phyloP scores from a whole-genome alignment of 805 yeast species.

The Metschnikowia arizonensis region DNA sequence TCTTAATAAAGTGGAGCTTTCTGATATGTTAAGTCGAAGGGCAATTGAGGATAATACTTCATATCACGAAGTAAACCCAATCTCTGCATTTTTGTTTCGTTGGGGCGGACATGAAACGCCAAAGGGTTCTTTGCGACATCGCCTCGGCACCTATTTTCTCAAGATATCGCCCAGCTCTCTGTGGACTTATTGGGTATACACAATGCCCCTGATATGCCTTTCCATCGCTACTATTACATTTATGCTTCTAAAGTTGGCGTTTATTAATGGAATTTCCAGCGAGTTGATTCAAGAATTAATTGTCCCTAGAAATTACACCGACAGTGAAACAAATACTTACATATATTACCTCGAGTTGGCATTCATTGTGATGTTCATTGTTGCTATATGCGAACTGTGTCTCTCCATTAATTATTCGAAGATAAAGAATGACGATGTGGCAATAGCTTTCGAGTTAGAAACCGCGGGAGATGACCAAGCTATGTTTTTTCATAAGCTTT shows the following conservation, averaged over 20 bases:
- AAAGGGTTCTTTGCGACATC: conserved; percentile 22
- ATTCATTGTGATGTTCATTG: conserved; percentile 31
- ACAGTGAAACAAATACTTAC: conserved; percentile 26
- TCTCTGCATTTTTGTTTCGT: conserved; percentile 24
- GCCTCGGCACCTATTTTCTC: conserved; percentile 23
- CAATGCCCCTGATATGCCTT: conserved; percentile 19
- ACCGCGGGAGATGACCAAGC: conserved; percentile 2
- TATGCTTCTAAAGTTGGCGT: not conserved
- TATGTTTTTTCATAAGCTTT: conserved; percentile 6
- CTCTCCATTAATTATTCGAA: not conserved
- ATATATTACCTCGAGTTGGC: conserved; percentile 55
- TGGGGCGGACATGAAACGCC: conserved; percentile 15
- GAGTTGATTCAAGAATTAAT: not conserved
- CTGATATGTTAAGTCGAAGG: conserved; percentile 37
- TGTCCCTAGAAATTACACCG: not conserved
- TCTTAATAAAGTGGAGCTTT: conserved; percentile 56
- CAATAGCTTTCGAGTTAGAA: conserved; percentile 1
- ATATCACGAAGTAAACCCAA: conserved; percentile 25
- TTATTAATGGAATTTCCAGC: not conserved
- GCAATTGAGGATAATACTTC: conserved; percentile 20
- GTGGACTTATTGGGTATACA: conserved; percentile 9
- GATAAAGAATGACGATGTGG: not conserved
- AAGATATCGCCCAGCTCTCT: conserved; percentile 12
- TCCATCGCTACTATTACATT: not conserved
- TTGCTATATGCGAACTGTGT: not conserved